Percentiles rank a stretch among this genome's conserved stretches.
These are phyloP conservation scores for Acanthamoeba culbertsoni DNA, from an alignment of 208 protist genomes.

Conservation along the genomic window DNA sequence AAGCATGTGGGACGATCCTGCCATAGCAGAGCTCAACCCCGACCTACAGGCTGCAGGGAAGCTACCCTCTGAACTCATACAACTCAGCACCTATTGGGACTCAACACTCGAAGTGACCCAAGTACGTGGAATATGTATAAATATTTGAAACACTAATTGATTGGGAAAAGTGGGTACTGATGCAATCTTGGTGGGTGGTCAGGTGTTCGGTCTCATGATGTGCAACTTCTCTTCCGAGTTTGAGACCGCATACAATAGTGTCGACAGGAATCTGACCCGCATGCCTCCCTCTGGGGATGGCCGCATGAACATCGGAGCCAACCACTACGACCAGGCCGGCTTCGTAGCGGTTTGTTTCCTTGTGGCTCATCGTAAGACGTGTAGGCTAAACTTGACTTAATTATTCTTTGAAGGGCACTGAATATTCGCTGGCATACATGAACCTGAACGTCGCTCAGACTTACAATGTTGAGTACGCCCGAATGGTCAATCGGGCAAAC, in stretches of 20 bases:
- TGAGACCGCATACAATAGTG: background rate
- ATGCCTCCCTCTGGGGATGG: background rate
- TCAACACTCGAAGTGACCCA: background rate
- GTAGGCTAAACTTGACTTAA: too few species aligned
- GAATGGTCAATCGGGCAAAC: background rate
- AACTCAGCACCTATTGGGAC: background rate
- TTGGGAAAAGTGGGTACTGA: background rate
- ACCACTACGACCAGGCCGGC: background rate
- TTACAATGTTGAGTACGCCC: background rate
- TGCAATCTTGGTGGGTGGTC: background rate
- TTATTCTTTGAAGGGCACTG: too few species aligned
- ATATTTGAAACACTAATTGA: background rate
- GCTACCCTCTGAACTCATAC: background rate
- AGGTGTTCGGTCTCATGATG: background rate
- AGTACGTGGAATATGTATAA: background rate
- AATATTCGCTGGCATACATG: slow-evolving; percentile 14
- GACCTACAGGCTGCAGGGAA: background rate
- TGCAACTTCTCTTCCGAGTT: slow-evolving; percentile 4
- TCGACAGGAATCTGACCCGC: background rate
- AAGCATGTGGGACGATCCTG: background rate
- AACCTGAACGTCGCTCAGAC: background rate
- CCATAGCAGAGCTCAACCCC: background rate
- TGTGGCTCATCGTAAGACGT: too few species aligned
- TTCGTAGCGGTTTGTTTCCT: background rate
- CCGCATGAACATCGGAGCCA: background rate